phyloP scores from a whole-genome alignment of 371 early-diverging fungal species.

The Mucor saturninus region DNA sequence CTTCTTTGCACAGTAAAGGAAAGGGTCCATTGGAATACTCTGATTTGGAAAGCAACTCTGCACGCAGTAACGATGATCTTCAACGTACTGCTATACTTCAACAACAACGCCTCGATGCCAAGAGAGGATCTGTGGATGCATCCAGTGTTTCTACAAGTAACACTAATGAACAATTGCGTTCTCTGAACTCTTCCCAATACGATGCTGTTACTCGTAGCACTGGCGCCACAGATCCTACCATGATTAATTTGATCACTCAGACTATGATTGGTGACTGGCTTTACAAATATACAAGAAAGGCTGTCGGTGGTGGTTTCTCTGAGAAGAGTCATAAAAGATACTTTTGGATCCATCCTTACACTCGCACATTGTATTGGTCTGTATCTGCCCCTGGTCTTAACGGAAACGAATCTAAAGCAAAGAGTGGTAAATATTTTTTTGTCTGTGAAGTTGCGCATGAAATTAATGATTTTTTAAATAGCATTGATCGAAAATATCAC shows the following conservation, averaged over 20 bases:
- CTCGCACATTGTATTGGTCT: conserved; percentile 75
- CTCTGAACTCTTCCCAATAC: conserved; percentile 20
- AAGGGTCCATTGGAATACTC: conserved; percentile 17
- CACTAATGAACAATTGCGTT: conserved; percentile 29
- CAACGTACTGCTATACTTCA: conserved; percentile 4
- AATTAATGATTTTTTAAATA: conserved; percentile 18
- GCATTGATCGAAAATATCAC: conserved; percentile 67
- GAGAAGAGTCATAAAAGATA: conserved; percentile 70
- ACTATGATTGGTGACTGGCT: conserved; percentile 79
- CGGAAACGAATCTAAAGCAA: conserved; percentile 56
- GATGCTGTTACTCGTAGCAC: conserved; percentile 14
- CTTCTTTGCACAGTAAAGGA: conserved; percentile 13
- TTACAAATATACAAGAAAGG: conserved; percentile 69
- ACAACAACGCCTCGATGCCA: not conserved
- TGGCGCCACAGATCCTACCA: conserved; percentile 20
- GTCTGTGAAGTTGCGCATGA: not conserved
- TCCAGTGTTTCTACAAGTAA: conserved; percentile 35
- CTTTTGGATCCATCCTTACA: conserved; percentile 82
- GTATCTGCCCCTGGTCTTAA: conserved; percentile 71
- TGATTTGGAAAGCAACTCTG: conserved; percentile 8
- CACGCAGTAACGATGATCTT: not conserved
- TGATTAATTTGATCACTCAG: conserved; percentile 68
- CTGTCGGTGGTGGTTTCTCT: conserved; percentile 53
- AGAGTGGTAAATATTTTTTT: conserved; percentile 51
- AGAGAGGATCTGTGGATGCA: conserved; percentile 21